These are phyloP conservation scores for Trichoderma virens DNA, from an alignment of 495 filamentous ascomycete species.

Conservation along the genomic window DNA sequence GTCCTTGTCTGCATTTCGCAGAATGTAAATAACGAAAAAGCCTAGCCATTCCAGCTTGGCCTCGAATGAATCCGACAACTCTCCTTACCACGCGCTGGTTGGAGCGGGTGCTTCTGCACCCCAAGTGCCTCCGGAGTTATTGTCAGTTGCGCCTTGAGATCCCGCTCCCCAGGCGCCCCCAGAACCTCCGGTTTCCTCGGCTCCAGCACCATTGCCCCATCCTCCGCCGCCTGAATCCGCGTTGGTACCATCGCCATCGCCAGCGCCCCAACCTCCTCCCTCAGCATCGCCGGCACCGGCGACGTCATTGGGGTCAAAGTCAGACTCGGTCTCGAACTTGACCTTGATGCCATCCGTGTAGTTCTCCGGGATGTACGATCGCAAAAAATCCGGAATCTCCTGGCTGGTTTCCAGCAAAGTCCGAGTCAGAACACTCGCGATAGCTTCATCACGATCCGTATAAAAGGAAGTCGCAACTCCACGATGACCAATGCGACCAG, in stretches of 20 bases:
- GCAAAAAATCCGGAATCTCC: conserved; percentile 72
- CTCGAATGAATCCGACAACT: too few species aligned
- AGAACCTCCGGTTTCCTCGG: neutral
- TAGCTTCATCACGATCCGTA: conserved; percentile 54
- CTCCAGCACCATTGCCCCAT: neutral
- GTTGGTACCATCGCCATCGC: too few species aligned
- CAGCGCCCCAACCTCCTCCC: neutral
- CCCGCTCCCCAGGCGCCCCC: neutral
- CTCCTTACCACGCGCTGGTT: too few species aligned
- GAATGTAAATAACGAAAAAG: neutral
- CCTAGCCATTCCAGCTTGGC: neutral
- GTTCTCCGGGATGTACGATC: conserved; percentile 51
- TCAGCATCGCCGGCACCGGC: conserved; percentile 14
- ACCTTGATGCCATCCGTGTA: conserved; percentile 31
- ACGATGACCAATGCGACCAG: conserved; percentile 83
- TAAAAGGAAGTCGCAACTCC: conserved; percentile 88
- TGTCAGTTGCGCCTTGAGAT: neutral
- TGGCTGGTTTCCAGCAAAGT: conserved; percentile 73
- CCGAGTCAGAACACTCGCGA: conserved; percentile 65
- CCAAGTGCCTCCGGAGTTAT: neutral
- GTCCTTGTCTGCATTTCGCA: too few species aligned
- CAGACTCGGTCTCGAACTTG: conserved; percentile 55
- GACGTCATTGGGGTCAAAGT: conserved; percentile 41
- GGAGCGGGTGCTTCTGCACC: neutral
- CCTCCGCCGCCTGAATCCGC: neutral